Base-by-base conservation (phyloP, 495 filamentous ascomycete species). In the Podospora appendiculata region DNA sequence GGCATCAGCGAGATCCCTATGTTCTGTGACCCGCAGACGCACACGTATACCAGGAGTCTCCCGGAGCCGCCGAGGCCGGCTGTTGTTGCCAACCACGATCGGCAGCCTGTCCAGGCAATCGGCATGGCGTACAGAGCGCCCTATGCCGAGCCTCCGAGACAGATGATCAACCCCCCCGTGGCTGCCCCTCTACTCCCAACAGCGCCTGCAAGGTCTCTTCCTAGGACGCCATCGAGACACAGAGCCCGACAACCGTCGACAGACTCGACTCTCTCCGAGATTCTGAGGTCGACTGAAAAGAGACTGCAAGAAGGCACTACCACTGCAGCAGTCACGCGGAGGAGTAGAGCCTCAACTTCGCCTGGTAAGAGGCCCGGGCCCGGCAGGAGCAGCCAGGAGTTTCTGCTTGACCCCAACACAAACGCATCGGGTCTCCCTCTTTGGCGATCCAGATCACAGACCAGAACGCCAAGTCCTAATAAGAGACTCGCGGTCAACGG, bases 251-350 rank as follows among this genome's bases (percentile, higher is more conserved):
- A 67, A 34, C 53, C 50, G 42, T 68, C 60, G 34, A 70, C 71
- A 4, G 70, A 74, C 45, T 66, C 69, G 33, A 70, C 67, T 3
- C 50, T 76, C 19, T 58, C 69, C 2, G 61, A 71, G 38, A 76
- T 76, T 18, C 53, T 76, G 17, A 62, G 58, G 14, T 69, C 68
- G 32, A 76, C 71, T 0, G 72, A 72, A 25, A 61, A 70, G 56
- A 59, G 68, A 32, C 54, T 76, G n/a, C 65, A 65, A 16, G 65
- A 68, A 38, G 70, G 70, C 8, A 25, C 25, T 5, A 25, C 25
- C 2, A 25, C 25, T 5, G 25, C 25, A 25, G 25, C 25, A 25
- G 25, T 25, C 25, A 25, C 25, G 25, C 25, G 25, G 25, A 43
- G 42, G 19, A 44, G 34, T 35, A 50, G 12, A 25, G 25, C 25